These are phyloP conservation scores for Chaetothyriales sp. DNA, from an alignment of 2,329 filamentous ascomycete species.

Conservation along the genomic window DNA sequence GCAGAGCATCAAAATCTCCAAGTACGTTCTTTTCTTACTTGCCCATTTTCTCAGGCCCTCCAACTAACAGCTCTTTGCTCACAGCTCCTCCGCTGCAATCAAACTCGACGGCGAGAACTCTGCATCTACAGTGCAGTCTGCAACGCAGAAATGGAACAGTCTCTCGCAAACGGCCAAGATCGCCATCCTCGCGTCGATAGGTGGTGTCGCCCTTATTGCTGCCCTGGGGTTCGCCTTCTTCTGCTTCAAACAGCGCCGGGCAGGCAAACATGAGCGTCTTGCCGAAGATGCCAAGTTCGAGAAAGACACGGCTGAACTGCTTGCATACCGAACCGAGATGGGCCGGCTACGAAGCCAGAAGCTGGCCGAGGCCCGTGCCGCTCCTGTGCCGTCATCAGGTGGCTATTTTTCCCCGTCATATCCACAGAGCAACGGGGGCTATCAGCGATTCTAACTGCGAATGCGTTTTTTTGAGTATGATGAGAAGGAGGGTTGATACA, in stretches of 20 bases:
- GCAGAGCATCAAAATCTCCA: constrained; percentile 33
- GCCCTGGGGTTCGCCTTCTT: constrained; percentile 29
- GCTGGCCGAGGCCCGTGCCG: constrained; percentile 4
- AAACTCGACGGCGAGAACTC: constrained; percentile 17
- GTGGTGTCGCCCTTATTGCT: constrained; percentile 20
- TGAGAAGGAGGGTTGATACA: no score
- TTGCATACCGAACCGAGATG: constrained; percentile 19
- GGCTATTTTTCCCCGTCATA: not conserved
- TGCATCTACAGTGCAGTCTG: constrained; percentile 9
- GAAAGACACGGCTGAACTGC: constrained; percentile 23
- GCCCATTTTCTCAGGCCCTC: not conserved
- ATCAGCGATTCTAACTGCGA: not conserved
- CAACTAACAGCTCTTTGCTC: constrained; percentile 3
- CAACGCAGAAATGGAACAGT: constrained; percentile 27
- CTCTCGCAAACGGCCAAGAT: constrained; percentile 34
- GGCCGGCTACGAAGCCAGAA: constrained; percentile 10
- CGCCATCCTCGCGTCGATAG: constrained; percentile 29
- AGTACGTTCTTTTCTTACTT: constrained; percentile 20
- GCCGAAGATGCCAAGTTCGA: constrained; percentile 34
- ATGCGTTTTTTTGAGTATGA: no score
- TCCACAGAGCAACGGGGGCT: not conserved
- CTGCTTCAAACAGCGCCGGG: constrained; percentile 35
- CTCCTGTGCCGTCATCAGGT: constrained; percentile 4
- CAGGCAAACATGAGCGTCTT: constrained; percentile 34
- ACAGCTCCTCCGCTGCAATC: constrained; percentile 8